Base-by-base conservation (phyloP, 306 rosid species). In the Abrus pulchellus region DNA sequence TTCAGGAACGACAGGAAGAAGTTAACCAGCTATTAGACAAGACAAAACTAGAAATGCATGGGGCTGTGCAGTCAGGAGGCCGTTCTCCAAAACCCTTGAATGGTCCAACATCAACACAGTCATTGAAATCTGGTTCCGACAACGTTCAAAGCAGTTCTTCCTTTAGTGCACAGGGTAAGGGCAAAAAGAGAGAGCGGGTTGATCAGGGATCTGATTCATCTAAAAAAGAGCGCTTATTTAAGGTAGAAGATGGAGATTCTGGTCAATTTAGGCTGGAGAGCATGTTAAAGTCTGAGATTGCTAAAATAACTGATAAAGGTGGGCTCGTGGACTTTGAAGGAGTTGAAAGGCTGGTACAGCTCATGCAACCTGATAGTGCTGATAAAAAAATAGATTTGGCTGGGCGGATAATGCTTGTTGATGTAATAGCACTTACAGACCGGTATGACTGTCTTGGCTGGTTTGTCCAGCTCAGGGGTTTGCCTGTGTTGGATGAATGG, bases 41-140 rank as follows among this genome's bases (percentile, higher is more conserved):
- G 83, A 94, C 98, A 6, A 84, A 74, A 88, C 77, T 89, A 88
- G 98, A 92, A 87, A 94, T 94, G 98, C 97, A 94, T 87, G 97
- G 86, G 72, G 88, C 92, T 81, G 90, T 87, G 92, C 98, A 89
- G 87, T 87, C 97, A 41, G 98, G 98, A 68, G 97, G 97, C 71
- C 94, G 97, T 64, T 94, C 98, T 71, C 98, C 98, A 10, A 94
- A 90, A 83, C 94, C 98, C 34, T 80, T 88, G 89, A 94, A 88
- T 77, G 91, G 93, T 86, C 94, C 98, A 3, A 63, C 90, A 55
- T 81, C 97, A 76, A 80, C 90, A 47, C 85, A 89, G 60, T 89
- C 92, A 82, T 75, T 89, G 64, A 92, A 92, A 90, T 79, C 92
- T 80, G 92, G 94, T 79, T 86, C 97, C 41, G 98, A 92, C 72